Conservation (phyloP, 148 eudicot genomes). For the Dianthus caryophyllus region DNA sequence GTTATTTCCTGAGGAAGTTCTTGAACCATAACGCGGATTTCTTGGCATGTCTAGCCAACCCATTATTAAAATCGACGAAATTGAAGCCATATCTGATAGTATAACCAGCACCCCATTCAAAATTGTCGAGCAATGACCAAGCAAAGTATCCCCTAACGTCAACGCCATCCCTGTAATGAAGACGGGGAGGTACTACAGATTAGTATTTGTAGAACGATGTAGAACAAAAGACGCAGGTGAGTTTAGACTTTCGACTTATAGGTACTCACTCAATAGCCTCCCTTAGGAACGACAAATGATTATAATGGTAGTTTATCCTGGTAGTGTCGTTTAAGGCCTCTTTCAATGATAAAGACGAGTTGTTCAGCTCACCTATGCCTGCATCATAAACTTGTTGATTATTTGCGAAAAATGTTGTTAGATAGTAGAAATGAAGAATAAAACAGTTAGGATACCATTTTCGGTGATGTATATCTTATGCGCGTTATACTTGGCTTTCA, state of each 20-base stretch:
- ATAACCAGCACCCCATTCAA: slow-evolving; percentile 34
- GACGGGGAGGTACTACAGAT: not conserved
- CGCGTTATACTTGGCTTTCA: slow-evolving; percentile 23
- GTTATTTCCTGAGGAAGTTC: too few relatives aligned
- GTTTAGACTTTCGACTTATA: too few relatives aligned
- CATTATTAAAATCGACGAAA: slow-evolving; percentile 31
- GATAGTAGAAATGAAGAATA: not conserved
- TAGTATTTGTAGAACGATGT: not conserved
- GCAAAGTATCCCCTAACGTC: slow-evolving; percentile 39
- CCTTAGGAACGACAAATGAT: slow-evolving; percentile 29
- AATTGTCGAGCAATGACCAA: slow-evolving; percentile 36
- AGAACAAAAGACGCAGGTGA: too few relatives aligned
- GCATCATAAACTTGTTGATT: not conserved
- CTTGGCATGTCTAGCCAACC: slow-evolving; percentile 32
- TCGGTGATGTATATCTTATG: slow-evolving; percentile 28
- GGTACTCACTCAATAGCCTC: slow-evolving; percentile 35
- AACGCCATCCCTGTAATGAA: slow-evolving; percentile 24
- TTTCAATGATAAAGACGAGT: slow-evolving; percentile 20
- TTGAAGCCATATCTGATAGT: slow-evolving; percentile 32
- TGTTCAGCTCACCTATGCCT: slow-evolving; percentile 32
- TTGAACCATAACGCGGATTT: too few relatives aligned
- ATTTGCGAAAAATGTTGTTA: not conserved
- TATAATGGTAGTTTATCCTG: slow-evolving; percentile 27
- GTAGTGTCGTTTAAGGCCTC: slow-evolving; percentile 22
- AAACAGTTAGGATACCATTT: slow-evolving; percentile 23